Conservation (phyloP, 2,329 filamentous ascomycete genomes). For the Neocucurbitaria cava region DNA sequence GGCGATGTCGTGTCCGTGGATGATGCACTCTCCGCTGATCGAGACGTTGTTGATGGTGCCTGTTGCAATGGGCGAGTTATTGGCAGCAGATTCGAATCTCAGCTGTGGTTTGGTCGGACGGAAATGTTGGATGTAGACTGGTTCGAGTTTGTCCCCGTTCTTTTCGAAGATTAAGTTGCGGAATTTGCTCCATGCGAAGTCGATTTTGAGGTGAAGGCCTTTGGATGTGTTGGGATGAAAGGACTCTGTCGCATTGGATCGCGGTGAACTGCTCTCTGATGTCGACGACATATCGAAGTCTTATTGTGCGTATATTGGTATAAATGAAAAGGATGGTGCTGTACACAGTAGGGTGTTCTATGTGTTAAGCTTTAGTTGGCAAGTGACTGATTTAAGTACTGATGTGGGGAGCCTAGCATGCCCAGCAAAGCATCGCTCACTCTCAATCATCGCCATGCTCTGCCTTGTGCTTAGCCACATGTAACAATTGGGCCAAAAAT, state of each 20-base stretch:
- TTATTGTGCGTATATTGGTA: neutral
- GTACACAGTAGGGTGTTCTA: neutral
- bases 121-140: slow-evolving; percentile 28
- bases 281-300: neutral
- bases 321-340: neutral
- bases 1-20: slow-evolving; percentile 16
- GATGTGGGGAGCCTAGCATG: neutral
- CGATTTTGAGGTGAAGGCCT: slow-evolving; percentile 21
- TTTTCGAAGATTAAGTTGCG: slow-evolving; percentile 22
- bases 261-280: neutral
- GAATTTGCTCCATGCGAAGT: slow-evolving; percentile 30
- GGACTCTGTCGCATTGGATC: neutral
- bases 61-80: slow-evolving; percentile 11
- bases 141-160: slow-evolving; percentile 10
- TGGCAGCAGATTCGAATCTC: slow-evolving; percentile 13
- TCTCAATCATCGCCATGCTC: neutral
- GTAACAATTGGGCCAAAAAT: neutral
- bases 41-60: slow-evolving; percentile 23
- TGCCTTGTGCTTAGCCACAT: neutral
- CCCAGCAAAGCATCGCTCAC: neutral
- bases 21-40: slow-evolving; percentile 21
- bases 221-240: neutral
- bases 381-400: neutral
- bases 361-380: neutral
- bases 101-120: slow-evolving; percentile 26